Evolutionary conservation across 306 rosid genomes (phyloP).

Genomic region (Sechiopsis laciniata): DNA sequence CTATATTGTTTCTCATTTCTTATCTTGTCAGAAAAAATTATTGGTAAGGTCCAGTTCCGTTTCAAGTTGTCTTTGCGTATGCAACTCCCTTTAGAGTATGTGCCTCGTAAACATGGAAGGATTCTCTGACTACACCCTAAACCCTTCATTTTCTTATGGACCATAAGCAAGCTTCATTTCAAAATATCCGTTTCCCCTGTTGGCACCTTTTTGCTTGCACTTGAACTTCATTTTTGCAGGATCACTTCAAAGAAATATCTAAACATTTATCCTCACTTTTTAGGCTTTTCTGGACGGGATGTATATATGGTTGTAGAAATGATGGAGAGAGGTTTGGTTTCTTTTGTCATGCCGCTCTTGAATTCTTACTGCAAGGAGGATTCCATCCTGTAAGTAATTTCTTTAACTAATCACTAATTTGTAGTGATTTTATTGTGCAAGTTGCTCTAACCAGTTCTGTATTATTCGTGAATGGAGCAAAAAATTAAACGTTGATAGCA

Average conservation of each 20-base stretch:
- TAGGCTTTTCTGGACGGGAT: conserved; percentile 65
- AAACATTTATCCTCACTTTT: conserved; percentile 6
- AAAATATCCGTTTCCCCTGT: too few relatives aligned
- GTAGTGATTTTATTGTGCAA: neutral
- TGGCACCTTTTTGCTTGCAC: neutral
- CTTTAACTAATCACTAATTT: conserved; percentile 1
- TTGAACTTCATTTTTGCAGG: conserved; percentile 15
- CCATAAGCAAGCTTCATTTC: neutral
- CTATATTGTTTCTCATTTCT: conserved; percentile 3
- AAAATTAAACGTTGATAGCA: neutral
- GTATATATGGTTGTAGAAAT: conserved; percentile 80
- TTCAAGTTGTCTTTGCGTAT: neutral
- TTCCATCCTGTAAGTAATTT: conserved; percentile 78
- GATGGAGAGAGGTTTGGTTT: conserved; percentile 89
- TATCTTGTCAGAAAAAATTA: neutral
- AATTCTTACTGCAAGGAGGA: conserved; percentile 76
- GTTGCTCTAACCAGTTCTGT: conserved; percentile 7
- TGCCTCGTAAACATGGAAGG: too few relatives aligned
- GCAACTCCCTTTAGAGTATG: too few relatives aligned
- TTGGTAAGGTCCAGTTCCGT: neutral
- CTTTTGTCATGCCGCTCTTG: conserved; percentile 92
- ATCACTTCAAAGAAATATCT: neutral
- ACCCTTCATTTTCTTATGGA: too few relatives aligned
- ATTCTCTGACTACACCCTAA: neutral
- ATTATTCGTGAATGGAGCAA: neutral